Evolutionary conservation across 1,284 basidiomycete genomes (phyloP), one percentile per base, ranked within the genome.

Genomic region (Heterobasidion irregulare): DNA sequence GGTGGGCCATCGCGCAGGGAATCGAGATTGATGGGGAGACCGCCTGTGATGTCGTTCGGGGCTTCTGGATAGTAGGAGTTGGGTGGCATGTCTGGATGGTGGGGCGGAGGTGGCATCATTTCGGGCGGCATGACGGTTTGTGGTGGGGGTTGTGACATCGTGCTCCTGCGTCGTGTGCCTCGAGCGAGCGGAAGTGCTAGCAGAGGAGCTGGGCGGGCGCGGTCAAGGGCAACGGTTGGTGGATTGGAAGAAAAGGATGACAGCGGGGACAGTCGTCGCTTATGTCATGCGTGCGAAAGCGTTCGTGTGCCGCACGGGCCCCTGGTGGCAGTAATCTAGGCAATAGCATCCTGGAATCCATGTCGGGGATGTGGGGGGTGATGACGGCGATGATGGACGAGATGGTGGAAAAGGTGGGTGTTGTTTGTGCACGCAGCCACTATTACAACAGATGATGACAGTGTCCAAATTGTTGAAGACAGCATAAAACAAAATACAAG

Each of bases 1-100:
- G 87, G 88, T 1, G 89, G 88, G 0, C 88, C 88, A 65, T 91
- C 88, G 56, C 89, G 76, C 54, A 91, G 72, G 2, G 88, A 91
- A 68, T 90, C 88, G 34, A 91, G 83, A 66, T 88, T 91, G 64
- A 91, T 87, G 51, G 88, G 88, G 35, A 90, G 75, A 26, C 88
- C 88, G 35, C 88, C 87, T 4, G 86, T 86, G 57, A 90, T 76
- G 72, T 90, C 87, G 63, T 76, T 83, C 58, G 83, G 82, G 58
- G 78, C 78, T 50, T 85, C 78, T 2, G 78, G 86, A 65, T 88
- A 89, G 70, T 89, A 90, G 12, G 78, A 78, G 64, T 78, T 81
- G 53, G 77, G 75, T 19, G 69, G 57, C 56, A 61, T 56, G 52
- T 60, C 59, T 41, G 60, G 63, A 8, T 56, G 55, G 12, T 54